phyloP scores from a whole-genome alignment of 2,329 filamentous ascomycete genomes.

The Aspergillus tanneri region DNA sequence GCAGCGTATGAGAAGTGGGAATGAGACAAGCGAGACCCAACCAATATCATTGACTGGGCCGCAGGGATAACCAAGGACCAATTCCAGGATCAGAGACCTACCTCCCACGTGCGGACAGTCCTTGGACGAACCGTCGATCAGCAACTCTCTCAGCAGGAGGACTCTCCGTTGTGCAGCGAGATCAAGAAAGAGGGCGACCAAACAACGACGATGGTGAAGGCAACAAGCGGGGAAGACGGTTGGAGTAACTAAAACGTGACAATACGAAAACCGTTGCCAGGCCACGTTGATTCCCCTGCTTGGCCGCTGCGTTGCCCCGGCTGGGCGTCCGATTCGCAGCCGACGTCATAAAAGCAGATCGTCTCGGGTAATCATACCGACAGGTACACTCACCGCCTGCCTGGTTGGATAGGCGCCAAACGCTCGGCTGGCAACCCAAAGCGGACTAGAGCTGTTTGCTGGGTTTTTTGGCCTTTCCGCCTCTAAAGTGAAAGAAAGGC shows the following conservation, averaged over 20 bases:
- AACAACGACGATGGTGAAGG: too few species aligned
- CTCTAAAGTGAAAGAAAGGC: too few species aligned
- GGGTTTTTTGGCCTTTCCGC: constrained; percentile 22
- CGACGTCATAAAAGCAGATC: too few species aligned
- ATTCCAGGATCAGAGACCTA: background rate
- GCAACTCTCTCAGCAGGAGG: constrained; percentile 2
- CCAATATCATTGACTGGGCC: too few species aligned
- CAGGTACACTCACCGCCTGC: constrained; percentile 17
- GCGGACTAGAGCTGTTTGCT: constrained; percentile 12
- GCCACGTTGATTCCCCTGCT: constrained; percentile 17
- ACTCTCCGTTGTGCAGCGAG: background rate
- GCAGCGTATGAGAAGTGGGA: constrained; percentile 27
- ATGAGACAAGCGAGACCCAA: background rate
- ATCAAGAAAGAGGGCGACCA: background rate
- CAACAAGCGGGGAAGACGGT: constrained; percentile 30
- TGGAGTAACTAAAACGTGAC: too few species aligned
- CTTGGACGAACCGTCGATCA: background rate
- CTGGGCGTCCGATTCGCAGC: background rate
- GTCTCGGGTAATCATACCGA: background rate
- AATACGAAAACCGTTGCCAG: constrained; percentile 27
- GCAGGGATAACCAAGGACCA: background rate
- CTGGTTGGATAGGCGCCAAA: background rate
- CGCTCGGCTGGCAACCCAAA: constrained; percentile 14
- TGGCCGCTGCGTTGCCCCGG: background rate
- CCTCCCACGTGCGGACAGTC: constrained; percentile 9